phyloP scores from a whole-genome alignment of 2,329 filamentous ascomycete genomes.

The Aureobasidium musti region DNA sequence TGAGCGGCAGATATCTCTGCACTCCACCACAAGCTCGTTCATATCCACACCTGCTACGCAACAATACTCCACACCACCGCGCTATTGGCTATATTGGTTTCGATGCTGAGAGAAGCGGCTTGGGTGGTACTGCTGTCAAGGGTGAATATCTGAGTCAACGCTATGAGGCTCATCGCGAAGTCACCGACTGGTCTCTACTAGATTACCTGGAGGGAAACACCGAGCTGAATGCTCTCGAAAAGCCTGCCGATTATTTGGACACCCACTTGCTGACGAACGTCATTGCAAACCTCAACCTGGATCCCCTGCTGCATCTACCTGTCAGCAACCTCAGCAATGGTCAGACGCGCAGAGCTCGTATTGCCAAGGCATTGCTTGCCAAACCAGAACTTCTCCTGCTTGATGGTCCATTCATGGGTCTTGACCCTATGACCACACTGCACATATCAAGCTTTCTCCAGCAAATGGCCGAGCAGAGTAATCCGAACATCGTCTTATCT shows the following conservation, averaged over 20 bases:
- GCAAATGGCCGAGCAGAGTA: slow-evolving; percentile 64
- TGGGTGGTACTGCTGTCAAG: slow-evolving; percentile 59
- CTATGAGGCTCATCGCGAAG: slow-evolving; percentile 85
- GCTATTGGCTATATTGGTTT: slow-evolving; percentile 93
- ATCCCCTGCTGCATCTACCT: slow-evolving; percentile 71
- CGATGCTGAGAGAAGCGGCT: slow-evolving; percentile 66
- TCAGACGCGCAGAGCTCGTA: slow-evolving; percentile 81
- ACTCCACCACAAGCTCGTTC: slow-evolving; percentile 73
- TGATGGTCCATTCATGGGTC: slow-evolving; percentile 94
- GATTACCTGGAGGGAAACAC: slow-evolving; percentile 83
- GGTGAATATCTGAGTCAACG: slow-evolving; percentile 84
- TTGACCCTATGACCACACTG: slow-evolving; percentile 80
- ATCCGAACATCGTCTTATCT: slow-evolving; percentile 73
- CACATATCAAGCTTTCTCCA: slow-evolving; percentile 71
- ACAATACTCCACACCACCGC: slow-evolving; percentile 60
- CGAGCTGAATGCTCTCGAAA: slow-evolving; percentile 72
- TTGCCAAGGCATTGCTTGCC: slow-evolving; percentile 79
- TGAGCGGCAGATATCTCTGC: slow-evolving; percentile 74
- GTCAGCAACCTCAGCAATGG: slow-evolving; percentile 92
- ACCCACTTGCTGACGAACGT: slow-evolving; percentile 63
- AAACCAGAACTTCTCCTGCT: slow-evolving; percentile 79
- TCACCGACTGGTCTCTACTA: slow-evolving; percentile 79
- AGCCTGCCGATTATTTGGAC: slow-evolving; percentile 47
- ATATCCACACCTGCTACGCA: slow-evolving; percentile 70
- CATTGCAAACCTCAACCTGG: slow-evolving; percentile 68